Percentiles rank a stretch among this genome's conserved stretches.
Evolutionary conservation across 1,284 basidiomycete genomes (phyloP).

Genomic region (Austroboletus niveus): DNA sequence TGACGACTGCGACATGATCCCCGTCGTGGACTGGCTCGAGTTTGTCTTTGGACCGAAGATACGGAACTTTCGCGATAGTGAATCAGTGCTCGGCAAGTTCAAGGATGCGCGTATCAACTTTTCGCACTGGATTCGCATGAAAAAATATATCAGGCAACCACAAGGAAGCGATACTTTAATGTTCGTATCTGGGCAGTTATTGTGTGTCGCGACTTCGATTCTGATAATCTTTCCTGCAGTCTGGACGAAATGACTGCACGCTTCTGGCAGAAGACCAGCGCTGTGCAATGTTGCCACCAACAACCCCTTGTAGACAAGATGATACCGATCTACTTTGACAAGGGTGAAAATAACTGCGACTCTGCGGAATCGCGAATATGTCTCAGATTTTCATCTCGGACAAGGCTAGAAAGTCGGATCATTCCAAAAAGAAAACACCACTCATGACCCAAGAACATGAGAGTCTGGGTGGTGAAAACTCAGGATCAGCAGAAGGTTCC

Average conservation of each 20-base stretch:
- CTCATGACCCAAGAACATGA: too few relatives aligned
- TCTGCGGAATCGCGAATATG: too few relatives aligned
- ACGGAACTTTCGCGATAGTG: neutral
- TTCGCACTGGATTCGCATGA: constrained; percentile 4
- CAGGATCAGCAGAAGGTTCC: too few relatives aligned
- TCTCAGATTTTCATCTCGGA: too few relatives aligned
- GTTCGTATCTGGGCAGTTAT: neutral
- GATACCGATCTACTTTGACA: neutral
- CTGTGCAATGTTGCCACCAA: constrained; percentile 9
- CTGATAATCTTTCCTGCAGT: neutral
- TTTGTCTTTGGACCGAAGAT: constrained; percentile 6
- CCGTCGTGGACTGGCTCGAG: constrained; percentile 9
- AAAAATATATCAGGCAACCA: neutral
- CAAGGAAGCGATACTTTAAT: neutral
- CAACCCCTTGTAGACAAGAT: constrained; percentile 7
- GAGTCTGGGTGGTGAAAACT: too few relatives aligned
- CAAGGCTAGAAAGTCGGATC: too few relatives aligned
- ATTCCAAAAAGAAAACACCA: too few relatives aligned
- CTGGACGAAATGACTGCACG: constrained; percentile 7
- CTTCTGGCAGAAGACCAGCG: constrained; percentile 14
- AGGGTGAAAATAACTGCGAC: too few relatives aligned
- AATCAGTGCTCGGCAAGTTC: neutral
- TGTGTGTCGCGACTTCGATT: neutral
- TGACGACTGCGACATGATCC: constrained; percentile 4
- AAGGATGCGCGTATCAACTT: constrained; percentile 1